Base-by-base conservation (phyloP, 2,329 filamentous ascomycete species). In the Thelonectria blattea region DNA sequence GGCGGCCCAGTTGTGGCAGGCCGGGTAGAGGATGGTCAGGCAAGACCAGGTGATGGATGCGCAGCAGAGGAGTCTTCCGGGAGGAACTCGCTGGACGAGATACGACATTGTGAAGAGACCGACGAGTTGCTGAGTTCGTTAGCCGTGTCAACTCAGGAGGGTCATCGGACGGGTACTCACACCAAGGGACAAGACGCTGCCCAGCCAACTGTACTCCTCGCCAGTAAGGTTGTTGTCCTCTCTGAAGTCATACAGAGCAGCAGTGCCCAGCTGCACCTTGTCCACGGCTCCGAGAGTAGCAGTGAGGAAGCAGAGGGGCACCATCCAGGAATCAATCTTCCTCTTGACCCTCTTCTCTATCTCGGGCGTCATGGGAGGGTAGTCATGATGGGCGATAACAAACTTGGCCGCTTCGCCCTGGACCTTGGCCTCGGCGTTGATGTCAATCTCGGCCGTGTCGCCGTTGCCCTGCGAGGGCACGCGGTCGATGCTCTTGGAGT, bases 201-300 rank as follows among this genome's bases (percentile, higher is more conserved):
- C 65, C 10, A 62, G 57, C 67, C 64, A 64, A 43, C 68, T 67
- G 37, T 58, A 68, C 24, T 68, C 42, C n/a, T 62, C 48, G n/a
- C 68, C 64, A 3, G 48, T 45, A 9, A 67, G 62, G 9, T 61
- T 46, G 39, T 64, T 64, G 46, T 65, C 66, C 15, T 64, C 34
- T 7, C 39, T 58, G 20, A 69, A 65, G 61, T 66, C 68, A 58
- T 68, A 72, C 39, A 69, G 68, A 18, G 56, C 72, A 17, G 56
- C 68, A 37, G 68, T 73, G 10, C 62, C 63, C 52, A 75, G 69
- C 11, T 71, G 70, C 50, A 73, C 70, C 53, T 75, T 74, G 65
- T 74, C 71, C 18, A 74, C 59, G 18, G 63, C 59, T 20, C 61
- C 52, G 51, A 45, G 57, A 34, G 39, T 58, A 42, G 32, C 56